Evolutionary conservation across 2,329 filamentous ascomycete genomes (phyloP), one percentile per base, ranked within the genome.

Genomic region (Coleophoma eucalyptorum): DNA sequence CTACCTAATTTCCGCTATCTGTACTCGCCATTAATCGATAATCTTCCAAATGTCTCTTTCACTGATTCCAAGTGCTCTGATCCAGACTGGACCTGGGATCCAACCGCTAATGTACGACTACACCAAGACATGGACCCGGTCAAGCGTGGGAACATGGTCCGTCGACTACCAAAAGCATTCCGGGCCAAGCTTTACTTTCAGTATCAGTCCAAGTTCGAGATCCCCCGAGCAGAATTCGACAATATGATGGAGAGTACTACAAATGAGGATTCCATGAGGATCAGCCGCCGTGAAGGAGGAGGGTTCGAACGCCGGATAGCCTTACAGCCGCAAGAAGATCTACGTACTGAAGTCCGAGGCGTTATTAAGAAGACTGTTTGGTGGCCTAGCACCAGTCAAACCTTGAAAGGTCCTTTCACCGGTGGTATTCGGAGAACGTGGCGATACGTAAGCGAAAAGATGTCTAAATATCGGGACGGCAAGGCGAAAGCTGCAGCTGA

Each of bases 121-220:
- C 77, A 79, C 40, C 94, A 99, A 69, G 91, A 97, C 63, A 95
- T 97, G 91, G 89, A 96, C 62, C 89, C 92, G 0, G 73, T 89
- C 51, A 91, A 89, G 63, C 85, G 94, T 51, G 90, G 89, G 16
- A 99, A 99, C 69, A 99, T 99, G 90, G 93, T 99, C 10, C 84
- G 94, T 5, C 86, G 94, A 12, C 75, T 99, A 11, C 94, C 94
- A 4, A 87, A 87, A 61, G 79, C 84, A 5, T 97, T 99, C 77
- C 83, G 94, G 35, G 83, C 88, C 49, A 92, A 90, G 52, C 75
- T 99, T 0, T 99, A 99, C 72, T 96, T 96, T 69, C 85, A 92
- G 62, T 99, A 97, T 68, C 92, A 96, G 68, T 85, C 87, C 66
- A 93, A 96, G 63, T 95, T 92, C 63, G 80, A 81, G 50, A 94